Percentiles rank a stretch among this genome's conserved stretches.
Conservation (phyloP, 2,329 filamentous ascomycete genomes). For the Talaromyces piceae region DNA sequence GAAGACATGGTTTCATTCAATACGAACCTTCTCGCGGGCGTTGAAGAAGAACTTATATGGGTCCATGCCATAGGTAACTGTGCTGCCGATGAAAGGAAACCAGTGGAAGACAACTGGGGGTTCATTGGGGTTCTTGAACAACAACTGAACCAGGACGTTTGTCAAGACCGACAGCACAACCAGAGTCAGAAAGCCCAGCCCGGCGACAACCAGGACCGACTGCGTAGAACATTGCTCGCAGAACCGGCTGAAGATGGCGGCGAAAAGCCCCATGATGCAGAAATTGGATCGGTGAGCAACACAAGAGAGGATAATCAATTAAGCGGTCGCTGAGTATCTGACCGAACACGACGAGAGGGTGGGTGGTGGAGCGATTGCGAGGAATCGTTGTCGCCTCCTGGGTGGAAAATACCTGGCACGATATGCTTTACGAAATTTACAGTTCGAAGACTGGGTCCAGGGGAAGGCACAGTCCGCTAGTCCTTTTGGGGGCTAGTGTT, state of each 20-base stretch:
- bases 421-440: neutral
- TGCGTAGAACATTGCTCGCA: slow-evolving; percentile 41
- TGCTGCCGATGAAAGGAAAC: slow-evolving; percentile 74
- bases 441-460: neutral
- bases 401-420: neutral
- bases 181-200: slow-evolving; percentile 40
- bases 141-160: slow-evolving; percentile 72
- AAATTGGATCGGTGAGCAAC: neutral
- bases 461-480: neutral
- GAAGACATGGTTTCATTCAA: neutral
- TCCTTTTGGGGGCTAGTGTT: neutral
- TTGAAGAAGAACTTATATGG: slow-evolving; percentile 56
- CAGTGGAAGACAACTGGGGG: slow-evolving; percentile 61
- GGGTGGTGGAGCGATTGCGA: neutral
- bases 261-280: slow-evolving; percentile 45
- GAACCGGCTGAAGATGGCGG: slow-evolving; percentile 38
- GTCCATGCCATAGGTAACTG: slow-evolving; percentile 90
- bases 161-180: slow-evolving; percentile 55
- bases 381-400: neutral
- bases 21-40: slow-evolving; percentile 63
- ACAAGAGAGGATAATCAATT: neutral
- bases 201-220: slow-evolving; percentile 40
- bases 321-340: neutral
- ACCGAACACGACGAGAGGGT: neutral
- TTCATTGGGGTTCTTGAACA: slow-evolving; percentile 75